phyloP scores from a whole-genome alignment of 2,329 filamentous ascomycete species.

The Penicillium expansum region DNA sequence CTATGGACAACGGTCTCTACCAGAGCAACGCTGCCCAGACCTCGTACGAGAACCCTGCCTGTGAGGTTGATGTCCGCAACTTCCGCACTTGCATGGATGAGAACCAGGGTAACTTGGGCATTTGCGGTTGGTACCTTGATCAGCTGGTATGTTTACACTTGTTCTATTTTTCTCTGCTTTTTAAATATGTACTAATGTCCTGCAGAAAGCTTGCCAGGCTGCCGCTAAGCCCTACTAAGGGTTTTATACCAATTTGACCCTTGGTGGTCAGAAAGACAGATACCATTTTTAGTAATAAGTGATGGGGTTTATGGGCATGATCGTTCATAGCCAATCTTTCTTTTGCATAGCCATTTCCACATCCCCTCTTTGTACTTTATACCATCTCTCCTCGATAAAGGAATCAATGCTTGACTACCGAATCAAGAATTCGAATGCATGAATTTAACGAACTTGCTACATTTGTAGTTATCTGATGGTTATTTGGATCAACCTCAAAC shows the following conservation, averaged over 20 bases:
- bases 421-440: constrained; percentile 10
- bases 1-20: constrained; percentile 49
- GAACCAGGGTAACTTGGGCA: constrained; percentile 87
- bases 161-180: neutral
- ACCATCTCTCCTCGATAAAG: constrained; percentile 24
- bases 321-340: constrained; percentile 4
- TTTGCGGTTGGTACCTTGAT: constrained; percentile 97
- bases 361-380: constrained; percentile 26
- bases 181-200: constrained; percentile 28
- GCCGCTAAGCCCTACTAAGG: constrained; percentile 69
- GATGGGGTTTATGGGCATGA: constrained; percentile 8
- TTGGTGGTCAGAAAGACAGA: constrained; percentile 7
- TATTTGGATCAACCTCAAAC: neutral
- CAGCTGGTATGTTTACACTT: constrained; percentile 61
- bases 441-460: neutral
- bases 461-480: neutral
- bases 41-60: constrained; percentile 58
- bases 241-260: constrained; percentile 8
- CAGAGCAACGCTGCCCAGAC: constrained; percentile 50
- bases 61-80: constrained; percentile 72
- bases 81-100: constrained; percentile 98
- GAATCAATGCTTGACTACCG: constrained; percentile 11
- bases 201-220: constrained; percentile 74
- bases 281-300: constrained; percentile 9
- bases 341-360: constrained; percentile 22